Conservation (phyloP, 768 basidiomycete genomes). For the Amanita jacksonii region DNA sequence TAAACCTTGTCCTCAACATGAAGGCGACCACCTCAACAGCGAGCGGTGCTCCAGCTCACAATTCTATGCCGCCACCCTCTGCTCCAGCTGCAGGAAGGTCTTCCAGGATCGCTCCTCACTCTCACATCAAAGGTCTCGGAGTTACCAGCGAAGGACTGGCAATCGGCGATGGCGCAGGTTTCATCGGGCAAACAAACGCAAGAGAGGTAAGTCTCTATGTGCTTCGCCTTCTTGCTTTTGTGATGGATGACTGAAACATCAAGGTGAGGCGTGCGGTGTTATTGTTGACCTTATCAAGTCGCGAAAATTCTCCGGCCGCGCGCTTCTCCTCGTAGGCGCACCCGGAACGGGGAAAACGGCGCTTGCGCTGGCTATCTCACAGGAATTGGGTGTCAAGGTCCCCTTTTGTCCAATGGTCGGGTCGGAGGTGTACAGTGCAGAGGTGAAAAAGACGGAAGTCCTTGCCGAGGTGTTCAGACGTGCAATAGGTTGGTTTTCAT, state of each 20-base stretch:
- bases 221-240: slow-evolving; percentile 3
- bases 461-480: slow-evolving; percentile 89
- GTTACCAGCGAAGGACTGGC: slow-evolving; percentile 79
- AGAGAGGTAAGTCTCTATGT: slow-evolving; percentile 56
- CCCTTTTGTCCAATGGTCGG: slow-evolving; percentile 99
- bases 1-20: too few species aligned
- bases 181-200: slow-evolving; percentile 84
- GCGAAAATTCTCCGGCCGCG: slow-evolving; percentile 89
- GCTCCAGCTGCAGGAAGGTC: slow-evolving; percentile 48
- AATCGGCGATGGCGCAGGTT: slow-evolving; percentile 64
- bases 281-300: slow-evolving; percentile 85
- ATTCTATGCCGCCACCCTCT: slow-evolving; percentile 53
- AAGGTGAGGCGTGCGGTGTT: slow-evolving; percentile 75
- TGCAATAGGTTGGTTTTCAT: slow-evolving; percentile 72
- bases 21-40: slow-evolving; percentile 33
- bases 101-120: slow-evolving; percentile 83
- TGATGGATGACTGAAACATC: slow-evolving; percentile 3
- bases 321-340: slow-evolving; percentile 85
- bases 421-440: slow-evolving; percentile 90
- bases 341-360: slow-evolving; percentile 99
- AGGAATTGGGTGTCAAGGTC: slow-evolving; percentile 89
- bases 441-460: slow-evolving; percentile 99
- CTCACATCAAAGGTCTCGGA: slow-evolving; percentile 95
- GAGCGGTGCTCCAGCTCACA: slow-evolving; percentile 52
- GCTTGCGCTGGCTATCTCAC: slow-evolving; percentile 88